phyloP scores from a whole-genome alignment of 1,284 basidiomycete genomes.

The Pterula multifida region DNA sequence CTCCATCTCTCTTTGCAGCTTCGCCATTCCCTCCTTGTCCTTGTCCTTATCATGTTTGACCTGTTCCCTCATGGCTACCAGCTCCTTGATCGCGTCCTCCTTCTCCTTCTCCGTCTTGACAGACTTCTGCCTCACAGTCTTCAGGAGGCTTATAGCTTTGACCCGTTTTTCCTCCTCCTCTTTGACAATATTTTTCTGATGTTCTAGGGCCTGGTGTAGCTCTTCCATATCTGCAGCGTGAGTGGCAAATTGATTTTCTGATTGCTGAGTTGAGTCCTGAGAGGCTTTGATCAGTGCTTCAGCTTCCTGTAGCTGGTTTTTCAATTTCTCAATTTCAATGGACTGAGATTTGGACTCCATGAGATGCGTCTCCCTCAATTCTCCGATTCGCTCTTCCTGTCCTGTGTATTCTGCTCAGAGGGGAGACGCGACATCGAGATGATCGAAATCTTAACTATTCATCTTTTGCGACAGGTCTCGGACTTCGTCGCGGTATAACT shows the following conservation, averaged over 20 bases:
- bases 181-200: slow-evolving; percentile 52
- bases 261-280: slow-evolving; percentile 17
- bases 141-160: slow-evolving; percentile 84
- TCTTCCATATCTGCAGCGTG: slow-evolving; percentile 38
- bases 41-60: slow-evolving; percentile 51
- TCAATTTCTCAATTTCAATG: slow-evolving; percentile 60
- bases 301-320: slow-evolving; percentile 54
- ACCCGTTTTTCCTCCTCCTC: slow-evolving; percentile 93
- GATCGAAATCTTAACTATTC: slow-evolving; percentile 36
- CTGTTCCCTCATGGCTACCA: slow-evolving; percentile 37
- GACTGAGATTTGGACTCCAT: slow-evolving; percentile 69
- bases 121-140: slow-evolving; percentile 85
- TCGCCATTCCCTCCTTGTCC: slow-evolving; percentile 47
- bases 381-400: slow-evolving; percentile 75
- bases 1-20: slow-evolving; percentile 48
- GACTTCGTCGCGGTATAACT: slow-evolving; percentile 67
- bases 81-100: slow-evolving; percentile 62
- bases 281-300: slow-evolving; percentile 56
- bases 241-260: slow-evolving; percentile 33
- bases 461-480: slow-evolving; percentile 61
- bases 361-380: slow-evolving; percentile 72
- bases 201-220: slow-evolving; percentile 49
- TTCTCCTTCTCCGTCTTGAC: slow-evolving; percentile 89
- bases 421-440: slow-evolving; percentile 1
- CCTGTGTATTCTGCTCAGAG: slow-evolving; percentile 30